These are phyloP conservation scores for Annulohypoxylon stygium DNA, from an alignment of 495 filamentous ascomycete species.

Conservation along the genomic window DNA sequence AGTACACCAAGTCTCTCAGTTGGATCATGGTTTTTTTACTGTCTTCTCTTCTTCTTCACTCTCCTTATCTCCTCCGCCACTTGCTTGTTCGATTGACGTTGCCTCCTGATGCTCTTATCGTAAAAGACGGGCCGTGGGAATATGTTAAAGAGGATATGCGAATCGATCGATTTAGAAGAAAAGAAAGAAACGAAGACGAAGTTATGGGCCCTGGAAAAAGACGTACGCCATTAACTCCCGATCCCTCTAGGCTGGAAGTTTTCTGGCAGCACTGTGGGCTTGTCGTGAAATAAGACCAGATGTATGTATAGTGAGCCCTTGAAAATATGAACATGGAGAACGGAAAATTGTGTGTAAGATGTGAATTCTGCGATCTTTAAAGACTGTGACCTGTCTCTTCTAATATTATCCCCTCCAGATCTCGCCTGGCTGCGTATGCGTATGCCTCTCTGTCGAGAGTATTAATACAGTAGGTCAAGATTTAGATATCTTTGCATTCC, in stretches of 20 bases:
- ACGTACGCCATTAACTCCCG: not conserved
- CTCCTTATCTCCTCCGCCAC: not conserved
- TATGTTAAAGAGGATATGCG: not conserved
- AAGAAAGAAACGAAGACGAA: not conserved
- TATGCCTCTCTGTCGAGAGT: slow-evolving; percentile 19
- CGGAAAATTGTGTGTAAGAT: not conserved
- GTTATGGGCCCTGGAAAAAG: not conserved
- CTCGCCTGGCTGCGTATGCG: slow-evolving; percentile 1
- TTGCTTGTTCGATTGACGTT: not conserved
- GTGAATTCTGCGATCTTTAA: not conserved
- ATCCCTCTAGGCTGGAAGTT: not conserved
- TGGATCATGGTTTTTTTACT: not conserved
- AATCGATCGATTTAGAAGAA: not conserved
- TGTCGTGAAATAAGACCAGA: slow-evolving; percentile 20
- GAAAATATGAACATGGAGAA: slow-evolving; percentile 35
- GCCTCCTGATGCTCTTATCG: slow-evolving; percentile 6
- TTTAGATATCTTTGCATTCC: slow-evolving; percentile 1
- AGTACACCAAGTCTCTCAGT: slow-evolving; percentile 9
- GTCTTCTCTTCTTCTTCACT: not conserved
- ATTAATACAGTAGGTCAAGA: slow-evolving; percentile 22
- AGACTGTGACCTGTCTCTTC: slow-evolving; percentile 9
- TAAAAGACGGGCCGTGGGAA: not conserved
- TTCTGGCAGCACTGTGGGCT: not conserved
- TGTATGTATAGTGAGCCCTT: slow-evolving; percentile 19
- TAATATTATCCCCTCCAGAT: not conserved